Evolutionary conservation across 2,329 filamentous ascomycete species (phyloP), one percentile per base, ranked within the genome.

Genomic region (Fonsecaea monophora): DNA sequence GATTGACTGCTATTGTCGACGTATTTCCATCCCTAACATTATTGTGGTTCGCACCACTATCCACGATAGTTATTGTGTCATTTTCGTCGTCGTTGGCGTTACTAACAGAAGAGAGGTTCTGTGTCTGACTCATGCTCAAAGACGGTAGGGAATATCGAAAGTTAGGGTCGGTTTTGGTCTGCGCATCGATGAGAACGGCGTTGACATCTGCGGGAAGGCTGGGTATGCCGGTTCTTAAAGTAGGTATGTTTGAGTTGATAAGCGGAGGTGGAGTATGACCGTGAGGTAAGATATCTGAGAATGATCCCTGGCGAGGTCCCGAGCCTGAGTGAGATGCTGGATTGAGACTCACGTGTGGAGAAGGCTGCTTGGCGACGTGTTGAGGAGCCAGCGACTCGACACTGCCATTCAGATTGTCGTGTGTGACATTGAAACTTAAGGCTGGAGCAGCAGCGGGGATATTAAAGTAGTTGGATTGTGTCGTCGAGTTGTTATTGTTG

Each of bases 81-180:
- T 53, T 38, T 9, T 68, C 58, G 30, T n/a, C 25, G 13, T 53
- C 25, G 35, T 60, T 30, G 9, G 64, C 10, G 30, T 50, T 48
- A 18, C 25, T 34, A 48, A 32, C 37, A 30, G 67, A 61, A 55
- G 60, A 48, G 12, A 54, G 53, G 34, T 54, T 32, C 3, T 32
- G 53, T n/a, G 58, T 18, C 4, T 32, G 38, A 40, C 45, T 57
- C 48, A 56, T 50, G 10, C 42, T 54, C 37, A 57, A 68, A 7
- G 34, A 40, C 21, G 34, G 30, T 21, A 40, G 34, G 12, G 67
- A 64, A 50, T 38, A 64, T 32, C 45, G 64, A 42, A 68, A 64
- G 8, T 66, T 60, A 37, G 60, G 67, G 15, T 62, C 64, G 45
- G 56, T 68, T 30, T 68, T 60, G 35, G 60, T 66, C 13, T 68